Evolutionary conservation across 495 filamentous ascomycete genomes (phyloP).

Genomic region (Penicillium paradoxum): DNA sequence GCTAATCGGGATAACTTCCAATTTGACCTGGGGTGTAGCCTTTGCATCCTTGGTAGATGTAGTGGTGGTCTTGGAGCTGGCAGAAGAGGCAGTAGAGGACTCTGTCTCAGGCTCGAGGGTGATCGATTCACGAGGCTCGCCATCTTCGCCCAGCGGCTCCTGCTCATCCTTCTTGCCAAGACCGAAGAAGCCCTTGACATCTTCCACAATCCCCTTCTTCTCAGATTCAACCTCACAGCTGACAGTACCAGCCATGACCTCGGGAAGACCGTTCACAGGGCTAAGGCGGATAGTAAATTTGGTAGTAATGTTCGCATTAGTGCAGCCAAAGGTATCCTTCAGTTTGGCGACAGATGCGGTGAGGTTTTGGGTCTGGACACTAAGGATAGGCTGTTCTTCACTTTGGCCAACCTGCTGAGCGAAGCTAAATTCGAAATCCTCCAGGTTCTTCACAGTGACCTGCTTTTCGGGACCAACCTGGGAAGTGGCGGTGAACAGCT

Average conservation of each 20-base stretch:
- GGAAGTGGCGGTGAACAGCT: slow-evolving; percentile 76
- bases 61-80: slow-evolving; percentile 43
- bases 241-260: slow-evolving; percentile 66
- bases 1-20: slow-evolving; percentile 64
- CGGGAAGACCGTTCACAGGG: slow-evolving; percentile 73
- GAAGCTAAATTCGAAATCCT: slow-evolving; percentile 79
- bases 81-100: slow-evolving; percentile 39
- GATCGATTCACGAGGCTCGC: slow-evolving; percentile 42
- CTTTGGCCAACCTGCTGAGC: slow-evolving; percentile 60
- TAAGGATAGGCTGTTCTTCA: slow-evolving; percentile 43
- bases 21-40: slow-evolving; percentile 52
- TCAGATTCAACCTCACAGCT: slow-evolving; percentile 76
- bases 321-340: slow-evolving; percentile 70
- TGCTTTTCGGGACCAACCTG: slow-evolving; percentile 77
- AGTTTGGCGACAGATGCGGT: slow-evolving; percentile 74
- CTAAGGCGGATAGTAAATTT: slow-evolving; percentile 71
- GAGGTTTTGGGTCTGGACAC: slow-evolving; percentile 72
- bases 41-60: slow-evolving; percentile 45
- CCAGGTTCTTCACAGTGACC: slow-evolving; percentile 77
- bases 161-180: slow-evolving; percentile 86
- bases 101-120: slow-evolving; percentile 48
- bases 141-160: slow-evolving; percentile 63
- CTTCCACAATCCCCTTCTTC: slow-evolving; percentile 81
- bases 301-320: slow-evolving; percentile 68
- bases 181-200: slow-evolving; percentile 91